Evolutionary conservation across 2,329 filamentous ascomycete genomes (phyloP).

Genomic region (Mycosphaerelloides madeirae): DNA sequence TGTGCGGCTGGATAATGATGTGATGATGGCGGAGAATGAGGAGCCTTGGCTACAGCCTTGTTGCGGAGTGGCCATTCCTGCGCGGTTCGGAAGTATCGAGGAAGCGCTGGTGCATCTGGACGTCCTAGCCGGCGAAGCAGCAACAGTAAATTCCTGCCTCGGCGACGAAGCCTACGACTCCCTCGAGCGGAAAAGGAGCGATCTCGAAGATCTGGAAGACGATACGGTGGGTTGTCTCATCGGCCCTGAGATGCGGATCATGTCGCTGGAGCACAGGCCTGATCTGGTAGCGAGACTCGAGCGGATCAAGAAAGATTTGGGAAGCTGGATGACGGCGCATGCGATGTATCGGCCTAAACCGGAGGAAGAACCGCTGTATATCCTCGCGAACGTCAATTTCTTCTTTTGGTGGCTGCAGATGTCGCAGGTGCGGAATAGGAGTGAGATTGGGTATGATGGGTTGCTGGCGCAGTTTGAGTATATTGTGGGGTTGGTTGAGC

Average conservation of each 20-base stretch:
- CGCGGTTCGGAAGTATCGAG: background rate
- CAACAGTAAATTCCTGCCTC: background rate
- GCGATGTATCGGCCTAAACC: background rate
- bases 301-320: background rate
- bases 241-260: background rate
- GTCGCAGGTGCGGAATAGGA: background rate
- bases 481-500: background rate
- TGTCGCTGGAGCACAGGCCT: background rate
- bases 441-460: background rate
- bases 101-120: conserved; percentile 1
- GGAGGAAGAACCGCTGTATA: background rate
- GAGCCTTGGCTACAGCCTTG: background rate
- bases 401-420: background rate
- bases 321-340: background rate
- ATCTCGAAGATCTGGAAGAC: background rate
- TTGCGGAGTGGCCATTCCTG: background rate
- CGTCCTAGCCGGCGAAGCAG: background rate
- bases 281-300: background rate
- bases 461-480: background rate
- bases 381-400: background rate
- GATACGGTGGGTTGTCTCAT: background rate
- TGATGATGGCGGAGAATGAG: background rate
- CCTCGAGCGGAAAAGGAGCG: background rate
- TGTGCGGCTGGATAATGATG: background rate
- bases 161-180: background rate